Conservation (phyloP, 139 green algal species). For the Yamagishiella unicocca region DNA sequence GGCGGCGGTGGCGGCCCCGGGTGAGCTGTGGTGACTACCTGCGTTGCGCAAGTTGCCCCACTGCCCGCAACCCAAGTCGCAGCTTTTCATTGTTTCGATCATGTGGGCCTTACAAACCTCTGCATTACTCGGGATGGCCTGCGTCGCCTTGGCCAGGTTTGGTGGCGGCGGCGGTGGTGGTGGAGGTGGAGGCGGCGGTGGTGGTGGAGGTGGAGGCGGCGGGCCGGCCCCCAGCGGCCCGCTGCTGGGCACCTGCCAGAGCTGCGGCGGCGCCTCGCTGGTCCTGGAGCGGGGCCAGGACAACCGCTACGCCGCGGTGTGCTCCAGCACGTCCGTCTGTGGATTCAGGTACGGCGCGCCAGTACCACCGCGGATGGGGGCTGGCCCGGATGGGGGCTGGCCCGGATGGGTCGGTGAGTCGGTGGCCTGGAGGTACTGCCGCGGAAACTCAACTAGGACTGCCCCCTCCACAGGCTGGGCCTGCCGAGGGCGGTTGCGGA, state of each 20-base stretch:
- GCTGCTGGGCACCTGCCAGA: slow-evolving; percentile 61
- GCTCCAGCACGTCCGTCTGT: slow-evolving; percentile 41
- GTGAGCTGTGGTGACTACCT: no score
- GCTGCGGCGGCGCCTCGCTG: slow-evolving; percentile 47
- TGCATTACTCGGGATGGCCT: no score
- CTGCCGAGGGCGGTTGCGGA: slow-evolving; percentile 48
- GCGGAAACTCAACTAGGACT: no score
- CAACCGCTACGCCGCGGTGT: slow-evolving; percentile 25
- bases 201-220: not conserved
- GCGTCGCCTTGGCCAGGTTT: not conserved
- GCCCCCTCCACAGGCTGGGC: slow-evolving; percentile 26
- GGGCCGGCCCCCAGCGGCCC: not conserved
- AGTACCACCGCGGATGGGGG: not conserved
- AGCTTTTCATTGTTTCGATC: no score
- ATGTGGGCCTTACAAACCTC: no score
- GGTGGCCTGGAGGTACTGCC: no score
- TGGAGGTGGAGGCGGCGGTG: slow-evolving; percentile 2
- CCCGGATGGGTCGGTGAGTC: no score
- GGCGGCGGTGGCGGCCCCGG: slow-evolving; percentile 26
- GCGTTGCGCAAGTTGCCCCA: no score
- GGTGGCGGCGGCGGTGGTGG: not conserved
- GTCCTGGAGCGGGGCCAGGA: not conserved
- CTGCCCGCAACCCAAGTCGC: no score
- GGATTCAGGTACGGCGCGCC: slow-evolving; percentile 26
- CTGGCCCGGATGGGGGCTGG: not conserved